These are phyloP conservation scores for Botryosphaeria dothidea DNA, from an alignment of 2,329 filamentous ascomycete genomes.

Conservation along the genomic window DNA sequence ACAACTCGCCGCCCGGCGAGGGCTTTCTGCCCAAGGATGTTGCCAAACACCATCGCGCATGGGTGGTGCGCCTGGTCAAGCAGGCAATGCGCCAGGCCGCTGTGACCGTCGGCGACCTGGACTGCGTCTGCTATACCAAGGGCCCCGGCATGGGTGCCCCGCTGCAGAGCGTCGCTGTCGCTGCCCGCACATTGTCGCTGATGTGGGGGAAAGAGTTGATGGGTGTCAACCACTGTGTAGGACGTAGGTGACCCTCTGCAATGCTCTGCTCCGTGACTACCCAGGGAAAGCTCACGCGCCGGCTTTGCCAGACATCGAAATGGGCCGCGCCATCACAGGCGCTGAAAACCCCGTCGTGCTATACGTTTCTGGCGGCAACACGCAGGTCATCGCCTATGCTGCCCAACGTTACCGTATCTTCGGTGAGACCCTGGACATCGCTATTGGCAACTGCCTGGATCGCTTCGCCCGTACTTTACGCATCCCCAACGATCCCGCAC, in stretches of 20 bases:
- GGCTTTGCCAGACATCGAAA: slow-evolving; percentile 72
- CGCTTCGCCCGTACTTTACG: slow-evolving; percentile 87
- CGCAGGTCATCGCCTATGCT: slow-evolving; percentile 95
- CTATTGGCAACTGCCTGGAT: slow-evolving; percentile 96
- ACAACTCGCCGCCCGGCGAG: slow-evolving; percentile 84
- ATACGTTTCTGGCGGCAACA: slow-evolving; percentile 95
- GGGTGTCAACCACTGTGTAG: slow-evolving; percentile 96
- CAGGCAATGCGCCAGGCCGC: slow-evolving; percentile 71
- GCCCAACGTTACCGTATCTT: slow-evolving; percentile 96
- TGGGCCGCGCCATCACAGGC: slow-evolving; percentile 91
- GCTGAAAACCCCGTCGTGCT: slow-evolving; percentile 90
- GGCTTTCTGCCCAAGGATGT: slow-evolving; percentile 98
- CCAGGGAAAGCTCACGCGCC: not conserved
- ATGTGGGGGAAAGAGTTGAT: slow-evolving; percentile 89
- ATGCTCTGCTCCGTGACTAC: not conserved
- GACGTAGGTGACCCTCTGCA: slow-evolving; percentile 54
- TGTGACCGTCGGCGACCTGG: slow-evolving; percentile 60
- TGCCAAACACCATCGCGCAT: slow-evolving; percentile 83
- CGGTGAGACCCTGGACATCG: slow-evolving; percentile 95
- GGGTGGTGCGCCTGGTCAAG: slow-evolving; percentile 80
- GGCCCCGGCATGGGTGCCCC: slow-evolving; percentile 97
- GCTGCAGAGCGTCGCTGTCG: slow-evolving; percentile 81
- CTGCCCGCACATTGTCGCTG: slow-evolving; percentile 75
- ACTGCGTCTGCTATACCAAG: slow-evolving; percentile 94
- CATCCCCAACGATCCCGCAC: slow-evolving; percentile 94